Percentiles rank a stretch among this genome's conserved stretches.
Evolutionary conservation across 208 protist species (phyloP).

Genomic region (Acanthamoeba castellanii): DNA sequence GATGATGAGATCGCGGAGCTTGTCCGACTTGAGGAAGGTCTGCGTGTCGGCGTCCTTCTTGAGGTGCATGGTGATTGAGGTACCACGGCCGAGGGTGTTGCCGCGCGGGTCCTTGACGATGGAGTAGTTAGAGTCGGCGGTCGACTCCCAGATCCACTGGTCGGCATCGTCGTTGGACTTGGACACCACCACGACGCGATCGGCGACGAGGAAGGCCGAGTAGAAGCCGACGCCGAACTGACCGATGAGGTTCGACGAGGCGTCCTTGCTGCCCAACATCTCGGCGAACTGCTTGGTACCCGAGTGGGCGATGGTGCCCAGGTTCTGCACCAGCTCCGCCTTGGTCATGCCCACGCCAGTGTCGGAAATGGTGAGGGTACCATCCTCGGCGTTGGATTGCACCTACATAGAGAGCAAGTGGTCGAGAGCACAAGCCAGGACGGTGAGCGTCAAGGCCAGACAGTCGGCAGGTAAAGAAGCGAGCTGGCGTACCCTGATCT

Average conservation of each 20-base stretch:
- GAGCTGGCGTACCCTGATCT: no score
- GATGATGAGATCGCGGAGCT: constrained; percentile 98
- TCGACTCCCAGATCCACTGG: constrained; percentile 98
- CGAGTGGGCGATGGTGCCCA: constrained; percentile 99
- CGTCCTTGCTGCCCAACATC: constrained; percentile 96
- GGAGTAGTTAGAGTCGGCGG: constrained; percentile 97
- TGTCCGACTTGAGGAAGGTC: constrained; percentile 95
- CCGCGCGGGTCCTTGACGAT: constrained; percentile 91
- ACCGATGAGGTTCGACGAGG: constrained; percentile 97
- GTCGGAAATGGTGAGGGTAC: constrained; percentile 97
- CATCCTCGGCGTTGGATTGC: constrained; percentile 96
- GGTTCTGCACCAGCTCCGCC: constrained; percentile 98
- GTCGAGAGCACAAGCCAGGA: no score
- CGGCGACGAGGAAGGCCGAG: constrained; percentile 98
- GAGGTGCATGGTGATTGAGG: constrained; percentile 96
- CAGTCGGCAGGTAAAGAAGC: no score
- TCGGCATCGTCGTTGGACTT: constrained; percentile 99
- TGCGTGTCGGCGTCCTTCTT: constrained; percentile 98
- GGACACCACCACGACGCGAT: constrained; percentile 96
- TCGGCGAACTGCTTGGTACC: constrained; percentile 99
- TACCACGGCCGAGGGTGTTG: constrained; percentile 95
- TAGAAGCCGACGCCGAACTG: constrained; percentile 99
- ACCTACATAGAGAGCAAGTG: constrained; percentile 97
- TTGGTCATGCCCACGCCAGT: constrained; percentile 99
- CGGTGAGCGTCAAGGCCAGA: no score